Evolutionary conservation across 108 stramenopile genomes (phyloP).

Genomic region (Cylindrotheca fusiformis): DNA sequence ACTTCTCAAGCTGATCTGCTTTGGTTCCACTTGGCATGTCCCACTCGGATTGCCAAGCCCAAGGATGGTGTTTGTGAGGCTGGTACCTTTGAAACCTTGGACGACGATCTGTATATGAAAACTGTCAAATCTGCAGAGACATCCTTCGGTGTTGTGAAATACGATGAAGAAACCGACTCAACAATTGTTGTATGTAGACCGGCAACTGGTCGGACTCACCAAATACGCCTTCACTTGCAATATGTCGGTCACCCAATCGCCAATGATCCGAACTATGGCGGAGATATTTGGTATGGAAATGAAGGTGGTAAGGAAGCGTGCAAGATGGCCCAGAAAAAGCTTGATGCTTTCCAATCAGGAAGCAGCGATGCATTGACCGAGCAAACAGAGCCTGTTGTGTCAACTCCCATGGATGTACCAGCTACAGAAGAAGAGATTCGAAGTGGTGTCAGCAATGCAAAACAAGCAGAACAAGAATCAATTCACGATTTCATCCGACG

Average conservation of each 20-base stretch:
- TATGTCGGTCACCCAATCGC: slow-evolving; percentile 81
- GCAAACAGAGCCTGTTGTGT: background rate
- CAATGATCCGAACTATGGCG: slow-evolving; percentile 91
- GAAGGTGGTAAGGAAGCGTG: slow-evolving; percentile 37
- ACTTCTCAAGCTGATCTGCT: background rate
- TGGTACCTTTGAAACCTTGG: slow-evolving; percentile 53
- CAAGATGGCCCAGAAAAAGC: slow-evolving; percentile 37
- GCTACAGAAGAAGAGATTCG: slow-evolving; percentile 69
- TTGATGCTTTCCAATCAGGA: slow-evolving; percentile 29
- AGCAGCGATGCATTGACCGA: background rate
- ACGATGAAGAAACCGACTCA: slow-evolving; percentile 64
- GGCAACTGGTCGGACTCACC: slow-evolving; percentile 84
- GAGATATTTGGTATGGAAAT: slow-evolving; percentile 72
- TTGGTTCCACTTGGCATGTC: slow-evolving; percentile 78
- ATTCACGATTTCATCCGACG: slow-evolving; percentile 66
- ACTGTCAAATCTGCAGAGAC: slow-evolving; percentile 80
- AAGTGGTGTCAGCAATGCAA: slow-evolving; percentile 20
- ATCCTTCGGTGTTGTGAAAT: slow-evolving; percentile 63
- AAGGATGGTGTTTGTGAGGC: slow-evolving; percentile 83
- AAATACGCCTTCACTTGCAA: slow-evolving; percentile 85
- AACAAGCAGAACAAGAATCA: slow-evolving; percentile 48
- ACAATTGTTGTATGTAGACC: slow-evolving; percentile 69
- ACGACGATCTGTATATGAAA: slow-evolving; percentile 42
- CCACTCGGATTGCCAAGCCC: slow-evolving; percentile 61
- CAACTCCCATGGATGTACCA: slow-evolving; percentile 42